Percentiles rank a stretch among this genome's conserved stretches.
Evolutionary conservation across 1,139 yeast genomes (phyloP).

Genomic region (Candida glucosophila): DNA sequence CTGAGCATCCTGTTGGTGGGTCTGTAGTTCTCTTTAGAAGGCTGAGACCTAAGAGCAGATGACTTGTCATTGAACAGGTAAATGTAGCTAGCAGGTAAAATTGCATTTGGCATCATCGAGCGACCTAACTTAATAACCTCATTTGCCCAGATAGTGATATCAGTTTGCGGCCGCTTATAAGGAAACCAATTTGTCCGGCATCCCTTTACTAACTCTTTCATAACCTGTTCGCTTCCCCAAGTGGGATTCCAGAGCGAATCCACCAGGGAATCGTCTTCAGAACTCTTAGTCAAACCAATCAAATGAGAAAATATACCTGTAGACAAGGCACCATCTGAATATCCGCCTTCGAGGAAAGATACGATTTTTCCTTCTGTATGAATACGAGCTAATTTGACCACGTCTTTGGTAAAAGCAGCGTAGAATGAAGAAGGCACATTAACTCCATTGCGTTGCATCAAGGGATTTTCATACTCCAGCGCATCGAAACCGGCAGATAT

Average conservation of each 20-base stretch:
- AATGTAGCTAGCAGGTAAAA: slow-evolving; percentile 31
- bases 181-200: slow-evolving; percentile 64
- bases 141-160: slow-evolving; percentile 55
- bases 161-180: slow-evolving; percentile 37
- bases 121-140: slow-evolving; percentile 63
- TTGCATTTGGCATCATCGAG: slow-evolving; percentile 56
- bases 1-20: slow-evolving; percentile 24
- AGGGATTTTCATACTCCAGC: slow-evolving; percentile 70
- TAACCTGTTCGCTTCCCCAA: slow-evolving; percentile 57
- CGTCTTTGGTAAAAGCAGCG: slow-evolving; percentile 66
- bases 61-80: slow-evolving; percentile 18
- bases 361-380: slow-evolving; percentile 57
- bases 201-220: slow-evolving; percentile 61
- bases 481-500: slow-evolving; percentile 89
- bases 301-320: slow-evolving; percentile 78
- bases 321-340: slow-evolving; percentile 73
- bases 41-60: background rate
- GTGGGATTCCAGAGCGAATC: slow-evolving; percentile 51
- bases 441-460: slow-evolving; percentile 82
- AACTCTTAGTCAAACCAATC: slow-evolving; percentile 42
- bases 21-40: slow-evolving; percentile 3
- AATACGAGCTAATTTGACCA: slow-evolving; percentile 53
- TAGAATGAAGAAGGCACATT: slow-evolving; percentile 80
- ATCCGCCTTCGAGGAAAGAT: slow-evolving; percentile 80
- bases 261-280: slow-evolving; percentile 15